Conservation (phyloP, 805 yeast genomes). For the Tanozyma kutaoensis region DNA sequence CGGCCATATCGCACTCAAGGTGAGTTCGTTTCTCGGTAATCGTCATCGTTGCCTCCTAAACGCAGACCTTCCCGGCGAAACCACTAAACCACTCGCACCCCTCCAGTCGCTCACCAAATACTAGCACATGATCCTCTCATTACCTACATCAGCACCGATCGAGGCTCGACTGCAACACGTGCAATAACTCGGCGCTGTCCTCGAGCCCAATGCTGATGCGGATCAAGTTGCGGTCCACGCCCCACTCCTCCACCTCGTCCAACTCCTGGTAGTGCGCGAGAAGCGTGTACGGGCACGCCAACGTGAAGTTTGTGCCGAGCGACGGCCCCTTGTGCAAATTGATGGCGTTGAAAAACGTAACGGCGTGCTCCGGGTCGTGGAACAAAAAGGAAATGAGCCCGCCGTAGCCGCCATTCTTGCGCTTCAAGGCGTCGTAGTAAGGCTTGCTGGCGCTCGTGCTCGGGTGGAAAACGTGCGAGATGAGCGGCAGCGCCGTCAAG, state of each 20-base stretch:
- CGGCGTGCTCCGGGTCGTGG: constrained; percentile 48
- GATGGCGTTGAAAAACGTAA: constrained; percentile 58
- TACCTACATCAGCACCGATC: too few species aligned
- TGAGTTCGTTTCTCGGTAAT: too few species aligned
- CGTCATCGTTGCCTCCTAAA: too few species aligned
- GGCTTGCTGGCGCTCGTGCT: constrained; percentile 34
- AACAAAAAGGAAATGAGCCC: constrained; percentile 71
- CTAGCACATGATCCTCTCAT: too few species aligned
- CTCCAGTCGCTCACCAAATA: too few species aligned
- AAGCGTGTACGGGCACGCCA: constrained; percentile 83
- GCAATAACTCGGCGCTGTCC: constrained; percentile 39
- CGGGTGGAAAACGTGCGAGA: constrained; percentile 66
- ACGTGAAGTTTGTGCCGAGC: constrained; percentile 77
- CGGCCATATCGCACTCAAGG: too few species aligned
- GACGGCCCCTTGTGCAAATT: constrained; percentile 79
- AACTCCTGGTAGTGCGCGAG: constrained; percentile 76
- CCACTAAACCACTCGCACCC: too few species aligned
- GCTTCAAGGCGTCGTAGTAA: constrained; percentile 61
- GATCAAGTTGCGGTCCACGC: constrained; percentile 65
- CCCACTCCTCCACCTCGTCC: constrained; percentile 70
- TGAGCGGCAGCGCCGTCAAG: constrained; percentile 34
- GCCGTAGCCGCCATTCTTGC: constrained; percentile 76
- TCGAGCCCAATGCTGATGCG: constrained; percentile 83
- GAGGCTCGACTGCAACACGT: constrained; percentile 2
- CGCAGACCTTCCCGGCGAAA: too few species aligned